A percentile compares a stretch with the other conserved stretches of the same genome.
Evolutionary conservation across 192 early-diverging fungal species (phyloP).

Genomic region (Backusella tuberculispora): DNA sequence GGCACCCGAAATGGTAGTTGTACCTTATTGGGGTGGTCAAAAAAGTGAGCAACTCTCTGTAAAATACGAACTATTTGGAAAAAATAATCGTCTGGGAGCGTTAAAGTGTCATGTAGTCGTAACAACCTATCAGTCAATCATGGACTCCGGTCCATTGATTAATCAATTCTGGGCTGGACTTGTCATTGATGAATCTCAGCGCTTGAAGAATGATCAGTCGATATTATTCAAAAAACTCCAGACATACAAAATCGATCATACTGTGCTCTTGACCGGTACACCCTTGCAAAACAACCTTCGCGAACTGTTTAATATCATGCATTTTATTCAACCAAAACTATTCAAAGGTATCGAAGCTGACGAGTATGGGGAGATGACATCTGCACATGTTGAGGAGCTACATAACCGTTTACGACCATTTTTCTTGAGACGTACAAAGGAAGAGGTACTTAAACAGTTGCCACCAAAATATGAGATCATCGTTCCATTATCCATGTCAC

Average conservation of each 20-base stretch:
- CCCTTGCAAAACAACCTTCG: constrained; percentile 74
- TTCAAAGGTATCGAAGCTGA: constrained; percentile 61
- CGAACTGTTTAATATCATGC: constrained; percentile 74
- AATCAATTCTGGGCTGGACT: constrained; percentile 58
- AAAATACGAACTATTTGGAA: constrained; percentile 57
- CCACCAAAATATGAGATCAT: constrained; percentile 74
- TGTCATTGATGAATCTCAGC: constrained; percentile 79
- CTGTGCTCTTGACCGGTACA: constrained; percentile 72
- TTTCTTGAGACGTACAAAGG: constrained; percentile 75
- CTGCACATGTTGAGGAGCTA: constrained; percentile 62
- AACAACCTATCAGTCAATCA: constrained; percentile 64
- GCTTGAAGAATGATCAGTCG: constrained; percentile 73
- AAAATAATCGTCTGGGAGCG: neutral
- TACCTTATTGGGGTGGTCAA: constrained; percentile 57
- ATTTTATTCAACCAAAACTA: constrained; percentile 67
- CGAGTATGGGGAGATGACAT: constrained; percentile 56
- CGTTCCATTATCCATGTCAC: constrained; percentile 70
- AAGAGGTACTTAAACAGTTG: constrained; percentile 55
- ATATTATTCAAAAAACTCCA: constrained; percentile 59
- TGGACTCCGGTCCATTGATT: neutral
- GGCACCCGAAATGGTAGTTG: constrained; percentile 64
- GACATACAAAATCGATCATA: constrained; percentile 53
- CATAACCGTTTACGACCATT: constrained; percentile 69
- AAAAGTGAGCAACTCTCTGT: constrained; percentile 50
- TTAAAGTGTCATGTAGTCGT: constrained; percentile 74